Evolutionary conservation across 768 basidiomycete genomes (phyloP), one percentile per base, ranked within the genome.

Genomic region (Peribolospora baueri): DNA sequence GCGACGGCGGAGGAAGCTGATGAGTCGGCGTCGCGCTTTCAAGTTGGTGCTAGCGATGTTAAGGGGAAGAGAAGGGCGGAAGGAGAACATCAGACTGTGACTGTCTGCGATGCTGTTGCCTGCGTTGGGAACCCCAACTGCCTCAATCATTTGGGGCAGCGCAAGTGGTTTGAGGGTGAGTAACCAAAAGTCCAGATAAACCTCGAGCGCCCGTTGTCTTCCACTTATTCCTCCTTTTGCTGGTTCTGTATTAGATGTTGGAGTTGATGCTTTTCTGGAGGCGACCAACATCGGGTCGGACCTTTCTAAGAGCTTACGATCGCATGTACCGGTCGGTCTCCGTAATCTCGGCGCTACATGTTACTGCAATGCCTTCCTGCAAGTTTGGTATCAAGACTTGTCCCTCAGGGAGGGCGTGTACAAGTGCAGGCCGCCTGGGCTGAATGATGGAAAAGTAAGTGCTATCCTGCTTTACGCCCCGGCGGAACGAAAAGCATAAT

Each of bases 361-460:
- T 65, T 97, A 95, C 61, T 88, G 85, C 57, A 93, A 93, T 66
- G 86, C 86, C 14, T 93, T 83, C 58, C 73, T 97, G 48, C 90
- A 97, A 70, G 85, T 81, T 9, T 95, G 91, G 91, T 93, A 78
- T 66, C 80, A 86, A 59, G 82, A 90, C 63, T 62, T 79, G 13
- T 72, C 76, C 1, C 91, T 97, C 67, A 76, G 88, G 51, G 70
- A 71, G 55, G 86, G 80, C 5, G 84, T 97, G 37, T 95, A 85
- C 66, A 69, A 73, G 48, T 87, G 85, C 66, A 72, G 75, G 46
- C 76, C 78, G 1, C 70, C 76, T 0, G 69, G 73, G 42, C 76
- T 74, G 54, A 62, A 66, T 5, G 74, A 74, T 36, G 64, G 73
- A 45, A 71, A 74, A 55, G 76, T 75, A 46, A 7, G 66, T 65